Percentiles rank a stretch among this genome's conserved stretches.
Conservation (phyloP, 2,329 filamentous ascomycete genomes). For the Trichoderma citrinoviride region DNA sequence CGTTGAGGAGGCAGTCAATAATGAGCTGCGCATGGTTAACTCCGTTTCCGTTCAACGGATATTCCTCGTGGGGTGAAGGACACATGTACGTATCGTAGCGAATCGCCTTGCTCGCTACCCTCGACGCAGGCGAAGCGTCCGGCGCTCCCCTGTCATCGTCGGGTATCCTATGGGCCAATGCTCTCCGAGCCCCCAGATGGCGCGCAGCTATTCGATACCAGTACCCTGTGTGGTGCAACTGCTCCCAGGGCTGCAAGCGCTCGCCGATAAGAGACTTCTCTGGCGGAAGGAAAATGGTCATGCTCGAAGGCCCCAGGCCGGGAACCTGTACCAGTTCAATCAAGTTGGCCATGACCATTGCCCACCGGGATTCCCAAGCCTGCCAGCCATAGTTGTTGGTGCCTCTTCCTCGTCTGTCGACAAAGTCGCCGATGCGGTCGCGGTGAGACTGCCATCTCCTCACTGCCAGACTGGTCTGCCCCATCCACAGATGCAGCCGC, state of each 20-base stretch:
- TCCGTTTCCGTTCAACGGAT: slow-evolving; percentile 49
- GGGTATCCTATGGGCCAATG: slow-evolving; percentile 55
- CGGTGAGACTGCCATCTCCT: slow-evolving; percentile 78
- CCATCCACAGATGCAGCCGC: slow-evolving; percentile 77
- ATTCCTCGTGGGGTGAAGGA: slow-evolving; percentile 60
- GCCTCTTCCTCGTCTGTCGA: slow-evolving; percentile 80
- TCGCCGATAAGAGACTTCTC: slow-evolving; percentile 60
- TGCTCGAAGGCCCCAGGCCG: slow-evolving; percentile 46
- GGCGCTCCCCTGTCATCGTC: slow-evolving; percentile 56
- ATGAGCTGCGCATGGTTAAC: slow-evolving; percentile 57
- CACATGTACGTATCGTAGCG: slow-evolving; percentile 66
- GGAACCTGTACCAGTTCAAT: slow-evolving; percentile 54
- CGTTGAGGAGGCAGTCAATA: slow-evolving; percentile 50
- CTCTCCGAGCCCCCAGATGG: slow-evolving; percentile 54
- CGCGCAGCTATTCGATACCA: slow-evolving; percentile 62
- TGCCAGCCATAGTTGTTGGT: slow-evolving; percentile 90
- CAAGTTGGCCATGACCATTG: slow-evolving; percentile 59
- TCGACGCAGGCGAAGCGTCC: slow-evolving; percentile 46
- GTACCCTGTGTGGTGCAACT: slow-evolving; percentile 64
- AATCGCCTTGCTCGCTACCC: slow-evolving; percentile 48
- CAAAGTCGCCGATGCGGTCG: slow-evolving; percentile 68
- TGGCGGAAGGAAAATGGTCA: slow-evolving; percentile 50
- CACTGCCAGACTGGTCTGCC: slow-evolving; percentile 74
- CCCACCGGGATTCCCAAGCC: slow-evolving; percentile 83
- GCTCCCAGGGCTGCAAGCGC: slow-evolving; percentile 60